Evolutionary conservation across 2,329 filamentous ascomycete species (phyloP).

Genomic region (Pseudocercospora fuligena): DNA sequence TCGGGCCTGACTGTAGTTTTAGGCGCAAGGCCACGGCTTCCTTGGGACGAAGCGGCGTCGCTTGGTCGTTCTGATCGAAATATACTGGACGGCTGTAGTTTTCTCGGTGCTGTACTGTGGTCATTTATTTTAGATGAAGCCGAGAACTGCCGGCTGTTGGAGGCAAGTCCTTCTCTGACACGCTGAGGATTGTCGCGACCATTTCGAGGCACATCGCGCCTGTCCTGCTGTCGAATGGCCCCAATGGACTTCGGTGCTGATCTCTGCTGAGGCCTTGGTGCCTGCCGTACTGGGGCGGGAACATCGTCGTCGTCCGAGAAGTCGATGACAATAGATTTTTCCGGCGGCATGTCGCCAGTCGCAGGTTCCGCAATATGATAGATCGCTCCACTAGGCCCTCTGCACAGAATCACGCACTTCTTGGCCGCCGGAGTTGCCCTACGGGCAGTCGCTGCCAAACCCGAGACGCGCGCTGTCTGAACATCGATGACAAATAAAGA

Average conservation of each 20-base stretch:
- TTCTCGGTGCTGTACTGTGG: neutral
- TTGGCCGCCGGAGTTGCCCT: neutral
- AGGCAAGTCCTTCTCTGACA: neutral
- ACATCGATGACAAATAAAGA: conserved; percentile 5
- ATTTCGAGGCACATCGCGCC: neutral
- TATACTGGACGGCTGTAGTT: neutral
- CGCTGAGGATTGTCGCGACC: neutral
- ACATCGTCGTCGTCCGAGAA: neutral
- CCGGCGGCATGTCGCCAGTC: neutral
- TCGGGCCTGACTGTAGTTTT: neutral
- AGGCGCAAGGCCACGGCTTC: neutral
- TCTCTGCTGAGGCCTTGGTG: neutral
- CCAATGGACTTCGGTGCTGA: neutral
- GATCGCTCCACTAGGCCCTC: neutral
- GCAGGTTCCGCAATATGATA: neutral
- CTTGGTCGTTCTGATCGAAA: neutral
- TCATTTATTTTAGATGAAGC: neutral
- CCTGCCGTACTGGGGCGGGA: neutral
- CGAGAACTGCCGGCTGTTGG: neutral
- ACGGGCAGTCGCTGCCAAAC: neutral
- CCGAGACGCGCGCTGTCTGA: neutral
- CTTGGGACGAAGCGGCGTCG: neutral
- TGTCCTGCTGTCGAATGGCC: no score
- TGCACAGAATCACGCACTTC: neutral
- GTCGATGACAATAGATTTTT: neutral